A percentile compares a stretch with the other conserved stretches of the same genome.
These are phyloP conservation scores for Leishmania lainsoni DNA, from an alignment of 208 protist species.

Conservation along the genomic window DNA sequence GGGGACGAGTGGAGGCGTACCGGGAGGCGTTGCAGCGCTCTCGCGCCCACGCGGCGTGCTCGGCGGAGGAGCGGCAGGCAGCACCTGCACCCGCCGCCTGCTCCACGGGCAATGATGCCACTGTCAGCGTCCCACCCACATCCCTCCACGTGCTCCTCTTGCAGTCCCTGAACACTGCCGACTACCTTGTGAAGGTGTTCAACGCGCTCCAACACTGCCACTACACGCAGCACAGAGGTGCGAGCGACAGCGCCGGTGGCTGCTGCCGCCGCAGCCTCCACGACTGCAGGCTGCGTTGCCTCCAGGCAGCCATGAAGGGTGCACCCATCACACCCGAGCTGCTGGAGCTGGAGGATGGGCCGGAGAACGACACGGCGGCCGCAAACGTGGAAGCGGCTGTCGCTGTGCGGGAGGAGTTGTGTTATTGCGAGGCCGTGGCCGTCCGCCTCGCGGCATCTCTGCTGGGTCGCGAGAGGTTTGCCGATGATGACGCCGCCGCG, in stretches of 20 bases:
- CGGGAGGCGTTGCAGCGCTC: constrained; percentile 39
- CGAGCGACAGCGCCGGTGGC: background rate
- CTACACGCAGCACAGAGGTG: constrained; percentile 19
- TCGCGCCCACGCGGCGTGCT: background rate
- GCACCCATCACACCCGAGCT: constrained; percentile 33
- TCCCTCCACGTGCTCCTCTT: constrained; percentile 44
- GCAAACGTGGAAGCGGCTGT: constrained; percentile 38
- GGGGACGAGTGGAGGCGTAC: constrained; percentile 53
- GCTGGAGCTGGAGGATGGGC: constrained; percentile 25
- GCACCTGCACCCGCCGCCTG: background rate
- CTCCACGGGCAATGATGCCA: background rate
- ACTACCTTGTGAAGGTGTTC: constrained; percentile 76
- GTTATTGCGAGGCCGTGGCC: constrained; percentile 60
- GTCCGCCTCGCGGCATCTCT: constrained; percentile 34
- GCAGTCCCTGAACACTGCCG: constrained; percentile 44
- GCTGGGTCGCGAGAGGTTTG: constrained; percentile 4
- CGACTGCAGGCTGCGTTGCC: constrained; percentile 51
- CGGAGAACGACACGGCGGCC: constrained; percentile 29
- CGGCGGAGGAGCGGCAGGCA: background rate
- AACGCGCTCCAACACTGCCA: constrained; percentile 74
- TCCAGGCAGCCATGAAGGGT: constrained; percentile 53
- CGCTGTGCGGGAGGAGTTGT: constrained; percentile 61
- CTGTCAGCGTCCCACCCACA: constrained; percentile 10
- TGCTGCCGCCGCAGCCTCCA: constrained; percentile 38
- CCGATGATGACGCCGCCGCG: background rate